Evolutionary conservation across 2,329 filamentous ascomycete species (phyloP).

Genomic region (Neofusicoccum sp.): DNA sequence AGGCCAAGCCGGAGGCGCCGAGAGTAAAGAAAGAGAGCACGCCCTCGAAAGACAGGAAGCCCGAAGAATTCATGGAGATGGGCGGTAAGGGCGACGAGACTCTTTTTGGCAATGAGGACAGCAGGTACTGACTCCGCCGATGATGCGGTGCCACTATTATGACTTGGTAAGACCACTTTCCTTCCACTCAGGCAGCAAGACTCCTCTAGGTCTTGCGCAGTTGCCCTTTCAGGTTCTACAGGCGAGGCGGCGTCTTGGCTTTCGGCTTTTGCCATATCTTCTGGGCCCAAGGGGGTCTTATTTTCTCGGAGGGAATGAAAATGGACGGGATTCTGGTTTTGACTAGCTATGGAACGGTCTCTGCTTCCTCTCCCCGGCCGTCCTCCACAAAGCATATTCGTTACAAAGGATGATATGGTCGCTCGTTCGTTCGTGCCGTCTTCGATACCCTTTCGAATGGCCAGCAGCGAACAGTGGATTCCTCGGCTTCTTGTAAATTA

Average conservation of each 20-base stretch:
- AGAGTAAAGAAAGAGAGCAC: constrained; percentile 57
- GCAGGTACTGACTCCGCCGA: constrained; percentile 3
- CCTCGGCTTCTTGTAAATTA: constrained; percentile 9
- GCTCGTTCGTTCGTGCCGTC: not conserved
- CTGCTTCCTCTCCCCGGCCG: not conserved
- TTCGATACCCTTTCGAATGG: not conserved
- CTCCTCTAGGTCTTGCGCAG: not conserved
- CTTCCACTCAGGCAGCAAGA: not conserved
- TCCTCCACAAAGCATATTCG: not conserved
- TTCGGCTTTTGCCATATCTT: not conserved
- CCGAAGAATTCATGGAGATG: constrained; percentile 79
- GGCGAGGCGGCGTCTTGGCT: constrained; percentile 1
- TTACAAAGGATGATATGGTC: not conserved
- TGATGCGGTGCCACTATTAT: constrained; percentile 4
- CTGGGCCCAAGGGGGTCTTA: not conserved
- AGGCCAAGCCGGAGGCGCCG: constrained; percentile 14
- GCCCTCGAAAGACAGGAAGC: constrained; percentile 67
- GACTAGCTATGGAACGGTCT: not conserved
- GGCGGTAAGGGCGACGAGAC: constrained; percentile 84
- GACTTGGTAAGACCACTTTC: constrained; percentile 1
- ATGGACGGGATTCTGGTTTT: not conserved
- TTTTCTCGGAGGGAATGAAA: not conserved
- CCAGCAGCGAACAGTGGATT: not conserved
- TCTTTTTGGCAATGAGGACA: constrained; percentile 67
- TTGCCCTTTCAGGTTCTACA: not conserved